A percentile compares a stretch with the other conserved stretches of the same genome.
Conservation (phyloP, 495 filamentous ascomycete species). For the Copromyces sp. region DNA sequence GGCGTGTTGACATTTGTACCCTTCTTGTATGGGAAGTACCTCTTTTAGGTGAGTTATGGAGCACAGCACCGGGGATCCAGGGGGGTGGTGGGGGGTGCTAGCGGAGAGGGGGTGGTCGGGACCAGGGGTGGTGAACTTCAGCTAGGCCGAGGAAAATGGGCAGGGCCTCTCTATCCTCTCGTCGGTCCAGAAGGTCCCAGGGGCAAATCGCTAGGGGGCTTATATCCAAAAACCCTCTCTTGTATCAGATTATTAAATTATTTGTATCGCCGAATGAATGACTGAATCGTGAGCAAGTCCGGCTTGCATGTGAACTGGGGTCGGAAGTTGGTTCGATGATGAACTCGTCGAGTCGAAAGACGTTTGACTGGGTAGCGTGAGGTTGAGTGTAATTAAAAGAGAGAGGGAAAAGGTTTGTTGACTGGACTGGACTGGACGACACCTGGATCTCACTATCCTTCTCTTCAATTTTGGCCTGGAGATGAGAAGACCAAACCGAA, state of each 20-base stretch:
- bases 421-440: conserved; percentile 32
- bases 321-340: conserved; percentile 9
- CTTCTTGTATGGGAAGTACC: conserved; percentile 29
- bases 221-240: conserved; percentile 14
- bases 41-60: conserved; percentile 24
- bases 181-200: conserved; percentile 27
- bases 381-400: conserved; percentile 26
- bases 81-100: conserved; percentile 24
- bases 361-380: conserved; percentile 27
- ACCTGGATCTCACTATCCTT: conserved; percentile 33
- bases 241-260: conserved; percentile 35
- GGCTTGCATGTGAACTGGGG: conserved; percentile 36
- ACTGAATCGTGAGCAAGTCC: conserved; percentile 43
- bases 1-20: conserved; percentile 53
- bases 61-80: conserved; percentile 8
- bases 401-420: conserved; percentile 22
- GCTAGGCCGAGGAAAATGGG: conserved; percentile 39
- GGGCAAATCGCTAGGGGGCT: conserved; percentile 15
- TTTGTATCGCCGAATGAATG: conserved; percentile 34
- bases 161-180: conserved; percentile 25
- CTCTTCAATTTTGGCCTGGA: conserved; percentile 25
- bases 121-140: conserved; percentile 20
- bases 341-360: conserved; percentile 7
- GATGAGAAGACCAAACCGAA: conserved; percentile 19
- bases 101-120: conserved; percentile 20